Evolutionary conservation across 2,329 filamentous ascomycete species (phyloP), one percentile per base, ranked within the genome.

Genomic region (Escovopsis sp.): DNA sequence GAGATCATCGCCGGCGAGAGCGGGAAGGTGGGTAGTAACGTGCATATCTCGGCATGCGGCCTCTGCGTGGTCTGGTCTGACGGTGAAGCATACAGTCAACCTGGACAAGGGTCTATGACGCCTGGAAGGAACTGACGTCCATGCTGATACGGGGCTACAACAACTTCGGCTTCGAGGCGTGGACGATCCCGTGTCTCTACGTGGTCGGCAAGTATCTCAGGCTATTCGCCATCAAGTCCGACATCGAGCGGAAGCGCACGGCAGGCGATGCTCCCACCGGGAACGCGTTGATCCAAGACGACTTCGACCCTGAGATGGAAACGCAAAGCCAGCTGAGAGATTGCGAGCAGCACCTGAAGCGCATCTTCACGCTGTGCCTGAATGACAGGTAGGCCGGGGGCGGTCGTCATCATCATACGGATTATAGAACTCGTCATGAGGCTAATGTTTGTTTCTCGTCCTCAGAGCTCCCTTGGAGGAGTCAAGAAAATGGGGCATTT

Each of bases 401-500:
- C n/a, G n/a, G 20, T 20, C 3, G 20, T 20, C 20, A 5, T 5
- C 20, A 20, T 20, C 20, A 5, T 20, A 20, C 20, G 5, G 5
- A 29, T 7, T 13, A 11, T 9, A 8, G 14, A 6, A 11, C 2
- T 12, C 14, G 4, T 7, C 2, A 31, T 7, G 7, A 4, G 20
- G 15, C 29, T 27, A 37, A 31, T 30, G 46, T 13, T 39, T 36
- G 40, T 7, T 29, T 4, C 27, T 27, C 25, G 9, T 27, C 5
- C 25, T 43, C 53, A 89, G 85, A 61, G 83, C 84, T 46, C 79
- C 83, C 12, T 67, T 95, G 36, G 79, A 87, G 54, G 83, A 94
- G 53, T 95, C 89, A 8, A 79, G 91, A 42, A 98, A 96, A 74
- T 98, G 91, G 91, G 93, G 86, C 7, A 84, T 94, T 38, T 98